Evolutionary conservation across 163 green algal genomes (phyloP).

Genomic region (Scenedesmus sp.): DNA sequence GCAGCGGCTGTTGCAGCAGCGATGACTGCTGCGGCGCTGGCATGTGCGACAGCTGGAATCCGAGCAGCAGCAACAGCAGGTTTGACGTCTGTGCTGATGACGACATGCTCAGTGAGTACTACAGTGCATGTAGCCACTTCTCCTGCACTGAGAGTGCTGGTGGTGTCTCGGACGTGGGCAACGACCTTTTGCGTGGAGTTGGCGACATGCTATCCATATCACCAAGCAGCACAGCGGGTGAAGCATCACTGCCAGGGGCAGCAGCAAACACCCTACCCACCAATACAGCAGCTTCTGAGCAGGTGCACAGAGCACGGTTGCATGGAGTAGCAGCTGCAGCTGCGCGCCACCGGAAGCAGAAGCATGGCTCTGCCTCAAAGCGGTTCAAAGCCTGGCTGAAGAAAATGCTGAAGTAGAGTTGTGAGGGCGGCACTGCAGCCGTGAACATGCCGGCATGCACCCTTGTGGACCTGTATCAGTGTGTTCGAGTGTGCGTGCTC

Average conservation of each 20-base stretch:
- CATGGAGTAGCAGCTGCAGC: slow-evolving; percentile 2
- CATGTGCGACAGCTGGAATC: not conserved
- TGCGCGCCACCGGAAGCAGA: not conserved
- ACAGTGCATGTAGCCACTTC: slow-evolving; percentile 5
- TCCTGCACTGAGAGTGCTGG: not conserved
- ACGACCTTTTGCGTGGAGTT: not conserved
- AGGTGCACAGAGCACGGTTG: not conserved
- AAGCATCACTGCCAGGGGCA: not conserved
- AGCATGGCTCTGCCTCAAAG: not conserved
- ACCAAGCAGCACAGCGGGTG: not conserved
- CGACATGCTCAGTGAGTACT: not conserved
- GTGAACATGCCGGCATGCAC: not conserved
- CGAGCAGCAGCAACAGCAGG: not conserved
- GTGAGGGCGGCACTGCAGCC: not conserved
- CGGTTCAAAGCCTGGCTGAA: not conserved
- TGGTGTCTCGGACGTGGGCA: not conserved
- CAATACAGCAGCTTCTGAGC: not conserved
- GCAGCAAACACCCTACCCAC: not conserved
- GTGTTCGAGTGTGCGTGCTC: not conserved
- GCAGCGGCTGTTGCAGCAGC: slow-evolving; percentile 1
- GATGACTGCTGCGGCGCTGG: not conserved
- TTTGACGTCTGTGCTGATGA: not conserved
- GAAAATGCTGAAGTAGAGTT: not conserved
- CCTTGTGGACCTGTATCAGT: not conserved
- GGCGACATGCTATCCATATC: not conserved